A percentile compares a stretch with the other conserved stretches of the same genome.
Conservation (phyloP, 768 basidiomycete species). For the Mycena vitilis region DNA sequence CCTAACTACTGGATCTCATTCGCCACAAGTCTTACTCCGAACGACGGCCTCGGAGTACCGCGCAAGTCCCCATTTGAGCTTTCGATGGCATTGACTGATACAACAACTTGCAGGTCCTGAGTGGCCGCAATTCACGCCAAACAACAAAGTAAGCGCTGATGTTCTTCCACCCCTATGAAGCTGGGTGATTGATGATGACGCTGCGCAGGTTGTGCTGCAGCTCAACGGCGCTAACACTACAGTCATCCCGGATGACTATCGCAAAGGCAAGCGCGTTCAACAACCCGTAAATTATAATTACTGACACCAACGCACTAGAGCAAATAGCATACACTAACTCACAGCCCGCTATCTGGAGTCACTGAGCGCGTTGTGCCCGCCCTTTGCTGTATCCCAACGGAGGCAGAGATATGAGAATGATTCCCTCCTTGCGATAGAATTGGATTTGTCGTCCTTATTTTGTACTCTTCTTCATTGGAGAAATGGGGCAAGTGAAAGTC, state of each 20-base stretch:
- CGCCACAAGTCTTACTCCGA: constrained; percentile 53
- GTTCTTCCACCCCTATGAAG: too few species aligned
- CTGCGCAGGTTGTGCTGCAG: neutral
- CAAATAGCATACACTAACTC: neutral
- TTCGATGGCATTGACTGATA: too few species aligned
- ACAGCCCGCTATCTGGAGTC: neutral
- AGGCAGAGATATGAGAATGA: too few species aligned
- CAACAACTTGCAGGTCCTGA: neutral
- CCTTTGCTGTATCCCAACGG: too few species aligned
- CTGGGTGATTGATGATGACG: neutral
- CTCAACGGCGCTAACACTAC: neutral
- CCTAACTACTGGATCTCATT: constrained; percentile 60
- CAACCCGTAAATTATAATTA: neutral
- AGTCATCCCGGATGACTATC: neutral
- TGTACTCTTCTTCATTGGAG: too few species aligned
- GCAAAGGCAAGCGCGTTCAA: neutral
- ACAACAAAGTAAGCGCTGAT: neutral
- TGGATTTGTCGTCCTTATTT: too few species aligned
- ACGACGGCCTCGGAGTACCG: constrained; percentile 44
- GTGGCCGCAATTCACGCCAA: neutral
- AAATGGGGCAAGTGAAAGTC: too few species aligned
- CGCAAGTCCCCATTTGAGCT: neutral
- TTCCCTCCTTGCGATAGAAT: too few species aligned
- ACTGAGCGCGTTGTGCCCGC: too few species aligned
- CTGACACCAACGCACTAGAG: neutral